phyloP scores from a whole-genome alignment of 208 protist species.

The Porcisia hertigi region DNA sequence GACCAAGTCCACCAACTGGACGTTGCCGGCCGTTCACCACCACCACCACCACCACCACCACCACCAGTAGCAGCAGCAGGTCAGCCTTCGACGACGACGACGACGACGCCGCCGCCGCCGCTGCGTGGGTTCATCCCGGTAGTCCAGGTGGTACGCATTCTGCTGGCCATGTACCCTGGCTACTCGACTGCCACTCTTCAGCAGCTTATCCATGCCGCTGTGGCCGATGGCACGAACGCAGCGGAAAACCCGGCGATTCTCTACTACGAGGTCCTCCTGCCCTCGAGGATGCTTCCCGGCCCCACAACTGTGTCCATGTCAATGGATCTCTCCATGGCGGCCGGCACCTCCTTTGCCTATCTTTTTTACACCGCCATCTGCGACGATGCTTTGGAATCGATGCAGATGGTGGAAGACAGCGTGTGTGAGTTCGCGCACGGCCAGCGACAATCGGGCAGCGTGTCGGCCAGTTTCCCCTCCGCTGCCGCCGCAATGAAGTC shows the following conservation, averaged over 20 bases:
- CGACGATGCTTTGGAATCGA: conserved; percentile 66
- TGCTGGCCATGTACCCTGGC: conserved; percentile 71
- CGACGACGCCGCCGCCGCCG: not conserved
- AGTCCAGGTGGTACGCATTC: conserved; percentile 54
- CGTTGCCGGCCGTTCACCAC: not conserved
- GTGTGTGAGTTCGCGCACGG: conserved; percentile 25
- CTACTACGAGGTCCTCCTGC: conserved; percentile 70
- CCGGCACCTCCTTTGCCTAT: conserved; percentile 33
- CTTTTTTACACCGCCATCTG: conserved; percentile 64
- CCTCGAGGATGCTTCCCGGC: conserved; percentile 50
- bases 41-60: not conserved
- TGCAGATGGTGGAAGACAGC: conserved; percentile 67
- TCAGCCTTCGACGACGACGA: too few species aligned
- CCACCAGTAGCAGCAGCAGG: not conserved
- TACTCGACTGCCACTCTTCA: conserved; percentile 47
- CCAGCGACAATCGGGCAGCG: conserved; percentile 12
- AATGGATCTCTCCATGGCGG: conserved; percentile 30
- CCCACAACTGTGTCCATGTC: conserved; percentile 16
- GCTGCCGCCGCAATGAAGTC: conserved; percentile 13
- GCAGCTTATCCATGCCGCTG: conserved; percentile 55
- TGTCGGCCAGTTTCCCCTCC: not conserved
- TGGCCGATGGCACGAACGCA: conserved; percentile 42
- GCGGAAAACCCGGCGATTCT: conserved; percentile 42
- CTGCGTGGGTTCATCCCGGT: conserved; percentile 50
- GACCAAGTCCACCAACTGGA: not conserved